Percentiles rank a stretch among this genome's conserved stretches.
Evolutionary conservation across 306 rosid species (phyloP).

Genomic region (Fragaria nilgerrensis): DNA sequence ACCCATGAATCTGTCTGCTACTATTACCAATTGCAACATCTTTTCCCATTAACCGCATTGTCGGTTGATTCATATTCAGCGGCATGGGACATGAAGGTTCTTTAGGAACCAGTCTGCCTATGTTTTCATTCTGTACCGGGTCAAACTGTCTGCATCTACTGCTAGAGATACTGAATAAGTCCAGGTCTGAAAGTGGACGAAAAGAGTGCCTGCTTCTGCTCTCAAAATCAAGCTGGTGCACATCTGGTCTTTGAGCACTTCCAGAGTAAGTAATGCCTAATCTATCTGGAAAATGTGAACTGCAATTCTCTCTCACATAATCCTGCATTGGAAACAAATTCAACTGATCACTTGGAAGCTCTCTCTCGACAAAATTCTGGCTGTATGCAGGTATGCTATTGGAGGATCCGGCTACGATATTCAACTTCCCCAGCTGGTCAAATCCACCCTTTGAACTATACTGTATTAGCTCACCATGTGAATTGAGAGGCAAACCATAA

Average conservation of each 20-base stretch:
- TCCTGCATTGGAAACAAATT: slow-evolving; percentile 45
- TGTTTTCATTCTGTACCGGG: slow-evolving; percentile 39
- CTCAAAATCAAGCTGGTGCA: slow-evolving; percentile 39
- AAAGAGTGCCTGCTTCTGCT: slow-evolving; percentile 39
- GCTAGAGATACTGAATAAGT: slow-evolving; percentile 28
- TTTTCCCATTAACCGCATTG: slow-evolving; percentile 98
- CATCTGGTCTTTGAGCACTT: slow-evolving; percentile 46
- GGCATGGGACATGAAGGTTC: slow-evolving; percentile 46
- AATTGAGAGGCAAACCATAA: slow-evolving; percentile 87
- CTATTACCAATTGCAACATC: slow-evolving; percentile 90
- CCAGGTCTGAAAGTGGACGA: slow-evolving; percentile 40
- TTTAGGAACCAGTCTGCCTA: slow-evolving; percentile 32
- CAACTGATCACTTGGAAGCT: slow-evolving; percentile 39
- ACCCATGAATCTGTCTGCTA: slow-evolving; percentile 52
- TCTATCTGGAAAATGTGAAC: slow-evolving; percentile 51
- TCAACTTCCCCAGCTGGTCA: slow-evolving; percentile 45
- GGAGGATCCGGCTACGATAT: slow-evolving; percentile 36
- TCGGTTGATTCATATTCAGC: slow-evolving; percentile 56
- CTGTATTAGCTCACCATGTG: slow-evolving; percentile 84
- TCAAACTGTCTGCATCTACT: slow-evolving; percentile 48
- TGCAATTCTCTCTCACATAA: slow-evolving; percentile 25
- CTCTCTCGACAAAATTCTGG: slow-evolving; percentile 44
- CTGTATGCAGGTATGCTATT: slow-evolving; percentile 44
- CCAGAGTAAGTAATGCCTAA: slow-evolving; percentile 50
- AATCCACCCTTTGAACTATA: slow-evolving; percentile 54